These are phyloP conservation scores for Lasiosphaeria miniovina DNA, from an alignment of 495 filamentous ascomycete species.

Conservation along the genomic window DNA sequence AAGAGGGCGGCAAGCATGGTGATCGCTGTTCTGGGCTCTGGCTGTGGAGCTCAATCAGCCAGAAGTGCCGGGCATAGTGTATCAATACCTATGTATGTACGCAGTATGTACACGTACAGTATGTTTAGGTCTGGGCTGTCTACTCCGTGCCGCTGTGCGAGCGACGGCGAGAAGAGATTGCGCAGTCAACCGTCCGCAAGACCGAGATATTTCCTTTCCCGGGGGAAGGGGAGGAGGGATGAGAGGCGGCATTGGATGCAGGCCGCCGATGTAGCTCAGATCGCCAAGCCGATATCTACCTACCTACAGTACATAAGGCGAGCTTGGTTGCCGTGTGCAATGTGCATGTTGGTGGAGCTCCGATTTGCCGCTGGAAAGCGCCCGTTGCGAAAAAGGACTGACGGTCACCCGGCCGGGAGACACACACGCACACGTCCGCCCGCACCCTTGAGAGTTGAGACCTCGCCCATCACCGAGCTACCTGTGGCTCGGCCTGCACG, in stretches of 20 bases:
- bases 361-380: conserved; percentile 15
- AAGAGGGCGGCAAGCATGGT: not conserved
- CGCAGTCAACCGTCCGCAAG: not conserved
- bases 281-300: not conserved
- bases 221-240: not conserved
- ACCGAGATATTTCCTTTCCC: conserved; percentile 3
- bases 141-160: no score
- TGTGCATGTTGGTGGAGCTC: not conserved
- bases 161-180: no score
- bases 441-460: no score
- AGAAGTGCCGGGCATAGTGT: no score
- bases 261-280: not conserved
- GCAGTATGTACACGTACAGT: no score
- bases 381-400: not conserved
- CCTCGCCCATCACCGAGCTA: not conserved
- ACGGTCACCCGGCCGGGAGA: no score
- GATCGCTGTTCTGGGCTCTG: not conserved
- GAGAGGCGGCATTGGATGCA: not conserved
- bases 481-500: not conserved
- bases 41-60: no score
- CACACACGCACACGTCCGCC: no score
- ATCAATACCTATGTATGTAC: no score
- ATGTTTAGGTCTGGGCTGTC: no score
- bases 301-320: not conserved
- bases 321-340: not conserved